Percentiles rank a stretch among this genome's conserved stretches.
phyloP scores from a whole-genome alignment of 257 asterid species.

The Gentiana dahurica region DNA sequence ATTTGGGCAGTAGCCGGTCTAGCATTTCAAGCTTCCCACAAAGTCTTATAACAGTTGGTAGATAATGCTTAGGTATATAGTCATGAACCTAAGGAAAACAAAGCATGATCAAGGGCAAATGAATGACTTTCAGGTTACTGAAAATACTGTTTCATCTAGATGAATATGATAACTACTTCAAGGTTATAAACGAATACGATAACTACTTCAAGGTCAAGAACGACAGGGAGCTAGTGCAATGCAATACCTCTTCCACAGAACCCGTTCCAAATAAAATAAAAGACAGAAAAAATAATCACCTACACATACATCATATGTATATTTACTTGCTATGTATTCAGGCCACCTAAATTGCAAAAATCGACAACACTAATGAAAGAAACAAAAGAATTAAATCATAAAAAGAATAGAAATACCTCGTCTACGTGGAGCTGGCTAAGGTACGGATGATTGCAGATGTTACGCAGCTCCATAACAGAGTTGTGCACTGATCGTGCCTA shows the following conservation, averaged over 20 bases:
- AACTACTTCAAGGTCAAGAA: too few species aligned
- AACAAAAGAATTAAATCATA: slow-evolving; percentile 3
- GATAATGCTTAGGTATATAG: slow-evolving; percentile 77
- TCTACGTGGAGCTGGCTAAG: slow-evolving; percentile 98
- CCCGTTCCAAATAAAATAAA: background rate
- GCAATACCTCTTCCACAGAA: too few species aligned
- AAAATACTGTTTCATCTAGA: too few species aligned
- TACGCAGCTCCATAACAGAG: slow-evolving; percentile 97
- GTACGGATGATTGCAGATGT: slow-evolving; percentile 98
- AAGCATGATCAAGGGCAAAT: too few species aligned
- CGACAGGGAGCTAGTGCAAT: too few species aligned
- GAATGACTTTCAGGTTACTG: too few species aligned
- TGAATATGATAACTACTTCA: background rate
- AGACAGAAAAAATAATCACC: background rate
- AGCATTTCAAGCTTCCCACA: slow-evolving; percentile 99
- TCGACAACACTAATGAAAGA: background rate
- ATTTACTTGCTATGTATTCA: background rate
- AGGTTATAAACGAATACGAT: background rate
- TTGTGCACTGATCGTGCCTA: slow-evolving; percentile 96
- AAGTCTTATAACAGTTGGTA: slow-evolving; percentile 73
- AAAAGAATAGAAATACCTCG: slow-evolving; percentile 48
- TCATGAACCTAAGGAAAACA: slow-evolving; percentile 57
- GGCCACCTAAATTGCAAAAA: background rate
- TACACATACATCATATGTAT: too few species aligned
- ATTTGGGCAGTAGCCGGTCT: slow-evolving; percentile 87